phyloP scores from a whole-genome alignment of 2,329 filamentous ascomycete genomes.

The Xylaria sp. region DNA sequence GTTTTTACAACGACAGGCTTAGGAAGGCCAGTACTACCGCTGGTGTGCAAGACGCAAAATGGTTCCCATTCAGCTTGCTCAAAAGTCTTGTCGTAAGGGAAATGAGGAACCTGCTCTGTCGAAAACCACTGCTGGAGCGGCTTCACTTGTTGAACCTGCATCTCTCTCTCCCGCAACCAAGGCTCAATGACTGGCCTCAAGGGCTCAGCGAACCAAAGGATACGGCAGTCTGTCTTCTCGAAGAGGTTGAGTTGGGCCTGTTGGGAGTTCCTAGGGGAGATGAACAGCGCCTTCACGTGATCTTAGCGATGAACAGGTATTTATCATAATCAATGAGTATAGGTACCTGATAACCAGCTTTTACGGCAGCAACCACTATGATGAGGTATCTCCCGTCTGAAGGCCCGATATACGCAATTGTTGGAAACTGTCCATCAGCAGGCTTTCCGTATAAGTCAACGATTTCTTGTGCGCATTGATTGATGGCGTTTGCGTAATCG shows the following conservation, averaged over 20 bases:
- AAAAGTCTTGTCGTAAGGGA: constrained; percentile 48
- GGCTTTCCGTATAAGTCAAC: constrained; percentile 37
- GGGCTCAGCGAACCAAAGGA: constrained; percentile 43
- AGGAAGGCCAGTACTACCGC: constrained; percentile 52
- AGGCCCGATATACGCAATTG: constrained; percentile 51
- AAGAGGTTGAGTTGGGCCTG: constrained; percentile 53
- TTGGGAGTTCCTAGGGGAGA: constrained; percentile 25
- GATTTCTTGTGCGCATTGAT: constrained; percentile 44
- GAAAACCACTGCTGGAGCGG: constrained; percentile 45
- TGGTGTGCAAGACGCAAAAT: constrained; percentile 50
- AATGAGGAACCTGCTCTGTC: constrained; percentile 40
- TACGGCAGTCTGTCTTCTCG: constrained; percentile 48
- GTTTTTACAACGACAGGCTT: constrained; percentile 47
- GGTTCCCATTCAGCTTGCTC: constrained; percentile 51
- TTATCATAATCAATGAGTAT: neutral
- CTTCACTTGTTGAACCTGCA: constrained; percentile 45
- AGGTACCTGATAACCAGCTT: constrained; percentile 38
- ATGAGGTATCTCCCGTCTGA: constrained; percentile 32
- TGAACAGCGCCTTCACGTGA: constrained; percentile 12
- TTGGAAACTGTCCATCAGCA: constrained; percentile 37
- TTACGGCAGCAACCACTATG: constrained; percentile 27
- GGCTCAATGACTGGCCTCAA: constrained; percentile 41
- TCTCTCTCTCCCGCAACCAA: constrained; percentile 45
- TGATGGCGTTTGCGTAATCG: constrained; percentile 45
- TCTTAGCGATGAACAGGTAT: neutral